Evolutionary conservation across 2,329 filamentous ascomycete genomes (phyloP), one percentile per base, ranked within the genome.

Genomic region (Huntiella bhutanensis): DNA sequence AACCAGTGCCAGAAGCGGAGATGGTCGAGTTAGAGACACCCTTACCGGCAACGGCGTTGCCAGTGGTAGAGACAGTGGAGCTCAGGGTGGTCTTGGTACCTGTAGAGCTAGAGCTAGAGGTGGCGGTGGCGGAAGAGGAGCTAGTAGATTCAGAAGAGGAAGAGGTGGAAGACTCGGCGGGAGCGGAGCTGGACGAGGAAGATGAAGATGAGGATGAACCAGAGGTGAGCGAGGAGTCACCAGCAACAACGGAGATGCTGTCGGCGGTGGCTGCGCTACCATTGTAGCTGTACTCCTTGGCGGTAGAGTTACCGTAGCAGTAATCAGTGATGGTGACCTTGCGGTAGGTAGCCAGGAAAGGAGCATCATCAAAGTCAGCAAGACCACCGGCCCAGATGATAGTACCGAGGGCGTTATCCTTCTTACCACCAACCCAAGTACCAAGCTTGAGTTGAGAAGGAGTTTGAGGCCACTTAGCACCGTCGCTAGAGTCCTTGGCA

Each of bases 351-450:
- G 63, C 72, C 46, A 60, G 56, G 62, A 71, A 73, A 49, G 72
- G 71, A 50, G 59, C 69, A 54, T 70, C 53, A 53, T 53, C 54
- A 56, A 72, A 74, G 57, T 73, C 60, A 53, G 71, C 55, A 57
- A 77, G 76, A 48, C 80, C 79, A 41, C 78, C 77, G 40, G 78
- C 77, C 80, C 79, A 83, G 46, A 72, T 57, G 48, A 79, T 68
- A 17, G 75, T 80, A 41, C 78, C 77, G 51, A 62, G 50, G n/a
- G 67, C 59, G 53, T 69, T 59, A 54, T 65, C 55, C 4, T 62
- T 59, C 45, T 64, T 62, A 53, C 69, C 71, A 16, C 62, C 69
- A 39, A 68, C 60, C 66, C 70, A 75, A 52, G 69, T 69, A 43
- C 76, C 74, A 43, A 80, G 62, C 64, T 76, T 76, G 54, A 80